Evolutionary conservation across 164 flowering plant species (phyloP).

Genomic region (Saururus chinensis): DNA sequence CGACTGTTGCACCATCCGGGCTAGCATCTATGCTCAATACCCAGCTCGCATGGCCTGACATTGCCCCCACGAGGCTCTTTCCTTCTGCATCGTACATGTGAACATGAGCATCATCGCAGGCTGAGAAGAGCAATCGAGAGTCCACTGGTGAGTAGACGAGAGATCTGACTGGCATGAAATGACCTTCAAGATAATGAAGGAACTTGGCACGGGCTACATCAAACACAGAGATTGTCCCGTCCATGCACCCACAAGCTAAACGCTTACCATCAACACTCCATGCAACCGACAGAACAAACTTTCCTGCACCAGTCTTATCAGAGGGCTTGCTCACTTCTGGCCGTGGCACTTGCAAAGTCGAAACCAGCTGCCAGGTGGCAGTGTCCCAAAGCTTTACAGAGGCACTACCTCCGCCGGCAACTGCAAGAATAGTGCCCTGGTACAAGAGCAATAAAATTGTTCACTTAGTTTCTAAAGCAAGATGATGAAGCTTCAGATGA

Average conservation of each 20-base stretch:
- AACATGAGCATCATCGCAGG: slow-evolving; percentile 78
- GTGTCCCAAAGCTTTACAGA: slow-evolving; percentile 98
- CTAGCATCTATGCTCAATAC: slow-evolving; percentile 85
- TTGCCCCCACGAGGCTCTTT: slow-evolving; percentile 54
- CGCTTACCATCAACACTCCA: slow-evolving; percentile 86
- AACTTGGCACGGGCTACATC: slow-evolving; percentile 75
- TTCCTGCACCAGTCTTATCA: slow-evolving; percentile 67
- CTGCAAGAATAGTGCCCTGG: slow-evolving; percentile 89
- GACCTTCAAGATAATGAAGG: slow-evolving; percentile 92
- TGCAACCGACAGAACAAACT: slow-evolving; percentile 95
- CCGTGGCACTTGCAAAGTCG: slow-evolving; percentile 67
- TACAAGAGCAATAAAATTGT: neutral
- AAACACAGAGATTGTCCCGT: slow-evolving; percentile 82
- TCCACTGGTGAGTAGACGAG: slow-evolving; percentile 74
- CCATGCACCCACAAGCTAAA: slow-evolving; percentile 94
- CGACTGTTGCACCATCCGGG: slow-evolving; percentile 89
- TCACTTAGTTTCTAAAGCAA: neutral
- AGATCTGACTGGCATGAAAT: slow-evolving; percentile 90
- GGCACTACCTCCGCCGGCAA: slow-evolving; percentile 97
- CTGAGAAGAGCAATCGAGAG: slow-evolving; percentile 68
- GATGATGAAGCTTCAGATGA: no score
- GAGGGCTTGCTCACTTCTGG: slow-evolving; percentile 70
- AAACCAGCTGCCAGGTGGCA: slow-evolving; percentile 60
- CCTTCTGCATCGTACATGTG: slow-evolving; percentile 91
- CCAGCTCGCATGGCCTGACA: slow-evolving; percentile 97